Conservation (phyloP, 2,329 filamentous ascomycete species). For the Fusarium sp. region DNA sequence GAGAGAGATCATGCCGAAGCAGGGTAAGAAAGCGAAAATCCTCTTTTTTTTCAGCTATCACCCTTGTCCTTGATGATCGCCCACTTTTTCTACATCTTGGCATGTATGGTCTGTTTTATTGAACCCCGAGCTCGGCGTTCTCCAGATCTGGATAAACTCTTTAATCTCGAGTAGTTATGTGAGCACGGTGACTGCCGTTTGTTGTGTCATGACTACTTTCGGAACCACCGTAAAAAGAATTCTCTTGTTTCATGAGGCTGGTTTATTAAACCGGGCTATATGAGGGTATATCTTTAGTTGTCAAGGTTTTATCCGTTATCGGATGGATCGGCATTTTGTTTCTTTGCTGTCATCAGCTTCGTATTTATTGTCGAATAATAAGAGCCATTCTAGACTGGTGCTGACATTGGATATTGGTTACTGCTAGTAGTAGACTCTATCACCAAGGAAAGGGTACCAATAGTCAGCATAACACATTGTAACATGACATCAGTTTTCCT, state of each 20-base stretch:
- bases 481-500: neutral
- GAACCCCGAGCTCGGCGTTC: neutral
- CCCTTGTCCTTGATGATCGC: neutral
- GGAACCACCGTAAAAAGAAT: neutral
- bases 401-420: neutral
- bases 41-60: neutral
- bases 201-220: neutral
- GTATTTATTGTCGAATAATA: neutral
- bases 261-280: neutral
- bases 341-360: neutral
- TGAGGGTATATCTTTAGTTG: neutral
- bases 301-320: conserved; percentile 13
- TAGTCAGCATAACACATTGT: neutral
- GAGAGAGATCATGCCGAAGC: neutral
- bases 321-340: neutral
- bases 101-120: neutral
- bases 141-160: neutral
- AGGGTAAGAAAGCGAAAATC: neutral
- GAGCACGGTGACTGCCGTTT: neutral
- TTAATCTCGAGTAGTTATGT: neutral
- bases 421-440: neutral
- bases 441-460: neutral
- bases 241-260: neutral
- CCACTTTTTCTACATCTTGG: neutral
- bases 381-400: neutral